Evolutionary conservation across 2,329 filamentous ascomycete genomes (phyloP).

Genomic region (Alternaria hordeiaustralica): DNA sequence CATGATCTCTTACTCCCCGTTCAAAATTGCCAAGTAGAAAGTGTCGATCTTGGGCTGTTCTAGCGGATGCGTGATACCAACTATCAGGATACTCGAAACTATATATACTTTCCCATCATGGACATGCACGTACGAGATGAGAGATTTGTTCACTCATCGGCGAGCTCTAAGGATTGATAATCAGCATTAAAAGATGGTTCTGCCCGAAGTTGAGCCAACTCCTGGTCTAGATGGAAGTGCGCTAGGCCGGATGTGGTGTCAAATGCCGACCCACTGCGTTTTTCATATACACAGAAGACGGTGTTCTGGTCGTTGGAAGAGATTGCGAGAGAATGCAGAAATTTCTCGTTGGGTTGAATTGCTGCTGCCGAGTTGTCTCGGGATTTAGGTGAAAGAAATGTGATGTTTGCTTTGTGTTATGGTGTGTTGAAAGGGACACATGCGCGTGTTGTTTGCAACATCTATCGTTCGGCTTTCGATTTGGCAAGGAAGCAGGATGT

Average conservation of each 20-base stretch:
- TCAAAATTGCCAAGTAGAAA: not conserved
- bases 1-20: not conserved
- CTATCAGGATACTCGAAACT: not conserved
- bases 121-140: not conserved
- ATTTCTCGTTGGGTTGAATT: not conserved
- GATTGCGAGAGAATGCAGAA: not conserved
- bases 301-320: not conserved
- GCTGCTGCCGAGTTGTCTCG: not conserved
- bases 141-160: not conserved
- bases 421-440: not conserved
- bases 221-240: not conserved
- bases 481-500: no score
- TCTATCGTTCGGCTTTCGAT: accelerated
- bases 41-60: not conserved
- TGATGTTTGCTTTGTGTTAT: not conserved
- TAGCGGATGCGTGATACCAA: not conserved
- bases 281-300: not conserved
- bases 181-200: not conserved
- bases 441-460: not conserved
- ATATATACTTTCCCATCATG: not conserved
- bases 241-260: not conserved
- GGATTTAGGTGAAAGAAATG: not conserved
- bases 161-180: not conserved
- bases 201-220: not conserved
- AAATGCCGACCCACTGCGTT: not conserved